A percentile compares a stretch with the other conserved stretches of the same genome.
Conservation (phyloP, 768 basidiomycete genomes). For the Tricholoma bakamatsutake region DNA sequence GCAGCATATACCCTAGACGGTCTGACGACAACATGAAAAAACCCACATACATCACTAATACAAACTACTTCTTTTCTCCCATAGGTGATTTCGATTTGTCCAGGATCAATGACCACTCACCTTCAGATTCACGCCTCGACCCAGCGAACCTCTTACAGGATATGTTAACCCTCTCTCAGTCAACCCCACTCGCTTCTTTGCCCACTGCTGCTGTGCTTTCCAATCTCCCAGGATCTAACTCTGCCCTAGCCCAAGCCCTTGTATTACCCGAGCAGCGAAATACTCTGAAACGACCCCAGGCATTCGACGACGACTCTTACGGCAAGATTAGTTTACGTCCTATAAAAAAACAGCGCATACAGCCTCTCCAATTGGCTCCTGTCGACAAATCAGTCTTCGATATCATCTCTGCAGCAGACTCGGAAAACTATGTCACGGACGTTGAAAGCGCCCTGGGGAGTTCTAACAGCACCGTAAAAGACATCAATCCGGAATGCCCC, state of each 20-base stretch:
- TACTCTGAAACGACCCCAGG: neutral
- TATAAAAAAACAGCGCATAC: slow-evolving; percentile 8
- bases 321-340: neutral
- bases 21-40: slow-evolving; percentile 4
- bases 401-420: too few relatives aligned
- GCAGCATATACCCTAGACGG: slow-evolving; percentile 33
- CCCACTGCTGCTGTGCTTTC: neutral
- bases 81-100: slow-evolving; percentile 13
- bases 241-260: too few relatives aligned
- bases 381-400: too few relatives aligned
- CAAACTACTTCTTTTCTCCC: neutral
- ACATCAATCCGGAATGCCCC: too few relatives aligned
- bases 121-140: neutral
- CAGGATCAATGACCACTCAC: neutral
- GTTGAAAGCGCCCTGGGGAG: too few relatives aligned
- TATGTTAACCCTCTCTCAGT: neutral
- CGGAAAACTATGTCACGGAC: too few relatives aligned
- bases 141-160: neutral
- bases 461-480: too few relatives aligned
- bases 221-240: neutral
- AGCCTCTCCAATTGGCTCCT: neutral
- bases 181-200: neutral
- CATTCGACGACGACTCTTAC: neutral
- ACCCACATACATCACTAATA: neutral
- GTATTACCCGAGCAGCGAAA: neutral